Conservation (phyloP, 2,329 filamentous ascomycete species). For the Aspergillus ustus region DNA sequence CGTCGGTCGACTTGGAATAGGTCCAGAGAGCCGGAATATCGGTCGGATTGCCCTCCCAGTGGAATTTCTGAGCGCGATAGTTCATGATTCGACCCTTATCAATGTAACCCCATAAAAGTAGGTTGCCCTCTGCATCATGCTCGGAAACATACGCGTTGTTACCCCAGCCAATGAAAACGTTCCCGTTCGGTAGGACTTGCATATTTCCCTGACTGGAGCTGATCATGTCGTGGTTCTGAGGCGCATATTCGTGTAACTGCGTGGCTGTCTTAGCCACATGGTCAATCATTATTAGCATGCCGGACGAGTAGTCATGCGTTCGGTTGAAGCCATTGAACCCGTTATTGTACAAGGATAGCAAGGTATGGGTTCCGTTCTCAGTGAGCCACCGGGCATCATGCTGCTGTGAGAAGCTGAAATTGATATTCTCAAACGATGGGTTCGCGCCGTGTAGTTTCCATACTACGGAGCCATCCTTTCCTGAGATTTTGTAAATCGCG, state of each 20-base stretch:
- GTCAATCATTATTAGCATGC: slow-evolving; percentile 46
- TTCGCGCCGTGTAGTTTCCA: slow-evolving; percentile 45
- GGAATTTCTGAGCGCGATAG: slow-evolving; percentile 48
- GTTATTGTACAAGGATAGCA: slow-evolving; percentile 49
- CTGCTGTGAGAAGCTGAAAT: slow-evolving; percentile 50
- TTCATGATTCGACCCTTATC: slow-evolving; percentile 44
- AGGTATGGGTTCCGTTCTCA: slow-evolving; percentile 44
- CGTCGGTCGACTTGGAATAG: slow-evolving; percentile 37
- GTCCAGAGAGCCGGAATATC: slow-evolving; percentile 48
- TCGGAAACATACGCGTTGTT: slow-evolving; percentile 47
- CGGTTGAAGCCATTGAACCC: slow-evolving; percentile 47
- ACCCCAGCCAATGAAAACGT: slow-evolving; percentile 49
- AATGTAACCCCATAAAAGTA: slow-evolving; percentile 44
- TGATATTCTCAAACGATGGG: slow-evolving; percentile 43
- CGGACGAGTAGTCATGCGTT: slow-evolving; percentile 44
- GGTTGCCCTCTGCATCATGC: slow-evolving; percentile 41
- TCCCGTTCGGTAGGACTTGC: slow-evolving; percentile 43
- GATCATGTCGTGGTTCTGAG: slow-evolving; percentile 29
- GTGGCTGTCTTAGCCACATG: slow-evolving; percentile 42
- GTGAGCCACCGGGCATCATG: slow-evolving; percentile 47
- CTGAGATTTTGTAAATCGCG: slow-evolving; percentile 48
- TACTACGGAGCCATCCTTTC: slow-evolving; percentile 43
- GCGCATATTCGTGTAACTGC: slow-evolving; percentile 38
- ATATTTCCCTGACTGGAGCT: slow-evolving; percentile 47
- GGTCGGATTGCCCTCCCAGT: slow-evolving; percentile 47